phyloP scores from a whole-genome alignment of 1,139 yeast species.

The Candida sp. region DNA sequence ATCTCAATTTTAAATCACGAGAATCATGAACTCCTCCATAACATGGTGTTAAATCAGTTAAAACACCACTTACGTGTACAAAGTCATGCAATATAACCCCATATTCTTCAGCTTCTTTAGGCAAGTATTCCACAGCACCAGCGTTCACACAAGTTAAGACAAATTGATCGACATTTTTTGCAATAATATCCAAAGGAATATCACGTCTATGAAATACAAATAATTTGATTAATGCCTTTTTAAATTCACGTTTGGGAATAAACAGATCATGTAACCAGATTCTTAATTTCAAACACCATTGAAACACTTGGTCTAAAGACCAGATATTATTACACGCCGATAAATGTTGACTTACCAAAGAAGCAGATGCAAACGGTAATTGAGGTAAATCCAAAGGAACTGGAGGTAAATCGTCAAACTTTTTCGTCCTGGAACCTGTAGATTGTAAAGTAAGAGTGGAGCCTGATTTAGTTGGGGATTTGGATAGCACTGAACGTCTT shows the following conservation, averaged over 20 bases:
- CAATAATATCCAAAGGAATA: conserved; percentile 53
- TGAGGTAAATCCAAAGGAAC: conserved; percentile 55
- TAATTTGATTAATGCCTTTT: conserved; percentile 48
- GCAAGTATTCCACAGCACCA: conserved; percentile 37
- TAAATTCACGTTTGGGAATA: conserved; percentile 48
- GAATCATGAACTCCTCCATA: conserved; percentile 29
- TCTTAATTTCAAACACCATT: conserved; percentile 48
- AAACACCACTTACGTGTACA: conserved; percentile 30
- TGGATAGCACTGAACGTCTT: conserved; percentile 4
- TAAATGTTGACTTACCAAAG: conserved; percentile 48
- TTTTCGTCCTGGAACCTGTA: conserved; percentile 9
- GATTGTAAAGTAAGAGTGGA: conserved; percentile 12
- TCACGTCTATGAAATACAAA: conserved; percentile 50
- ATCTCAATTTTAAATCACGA: conserved; percentile 17
- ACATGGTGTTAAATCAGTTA: conserved; percentile 35
- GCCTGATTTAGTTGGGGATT: conserved; percentile 15
- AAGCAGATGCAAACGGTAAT: conserved; percentile 53
- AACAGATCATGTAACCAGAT: conserved; percentile 51
- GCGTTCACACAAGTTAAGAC: conserved; percentile 42
- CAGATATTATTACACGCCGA: conserved; percentile 33
- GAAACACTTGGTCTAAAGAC: conserved; percentile 41
- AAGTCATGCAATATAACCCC: conserved; percentile 21
- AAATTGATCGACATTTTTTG: conserved; percentile 51
- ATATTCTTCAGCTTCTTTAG: conserved; percentile 11
- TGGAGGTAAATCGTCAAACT: conserved; percentile 35